phyloP scores from a whole-genome alignment of 306 rosid genomes.

The Hippophae rhamnoides region DNA sequence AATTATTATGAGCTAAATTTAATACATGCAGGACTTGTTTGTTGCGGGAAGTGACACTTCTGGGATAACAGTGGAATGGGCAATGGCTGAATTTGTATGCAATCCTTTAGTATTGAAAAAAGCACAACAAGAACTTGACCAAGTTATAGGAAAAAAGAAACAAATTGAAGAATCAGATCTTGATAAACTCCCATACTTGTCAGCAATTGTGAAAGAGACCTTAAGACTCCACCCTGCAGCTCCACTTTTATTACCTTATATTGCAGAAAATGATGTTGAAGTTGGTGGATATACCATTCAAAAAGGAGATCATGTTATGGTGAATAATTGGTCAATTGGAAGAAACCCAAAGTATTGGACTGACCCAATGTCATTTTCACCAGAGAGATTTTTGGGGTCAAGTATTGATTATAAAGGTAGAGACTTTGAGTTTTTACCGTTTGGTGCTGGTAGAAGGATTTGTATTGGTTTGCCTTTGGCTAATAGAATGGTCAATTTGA shows the following conservation, averaged over 20 bases:
- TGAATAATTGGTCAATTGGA: constrained; percentile 51
- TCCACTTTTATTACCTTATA: constrained; percentile 51
- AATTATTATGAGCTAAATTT: no score
- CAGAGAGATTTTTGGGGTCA: constrained; percentile 30
- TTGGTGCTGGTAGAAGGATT: constrained; percentile 56
- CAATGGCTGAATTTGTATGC: constrained; percentile 46
- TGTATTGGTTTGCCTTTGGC: constrained; percentile 59
- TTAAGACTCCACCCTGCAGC: constrained; percentile 50
- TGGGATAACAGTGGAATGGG: constrained; percentile 53
- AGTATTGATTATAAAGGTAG: background rate
- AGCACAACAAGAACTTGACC: constrained; percentile 28
- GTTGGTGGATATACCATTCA: constrained; percentile 31
- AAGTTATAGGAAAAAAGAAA: constrained; percentile 19
- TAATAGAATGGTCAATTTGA: constrained; percentile 40
- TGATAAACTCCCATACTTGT: constrained; percentile 34
- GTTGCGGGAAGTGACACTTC: constrained; percentile 60
- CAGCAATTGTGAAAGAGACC: constrained; percentile 51
- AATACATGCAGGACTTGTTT: constrained; percentile 38
- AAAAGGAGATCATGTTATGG: constrained; percentile 35
- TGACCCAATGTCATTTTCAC: constrained; percentile 28
- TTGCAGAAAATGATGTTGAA: constrained; percentile 31
- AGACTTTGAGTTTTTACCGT: constrained; percentile 45
- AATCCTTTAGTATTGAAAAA: constrained; percentile 30
- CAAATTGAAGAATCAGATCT: constrained; percentile 43
- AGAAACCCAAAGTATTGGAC: constrained; percentile 40